Base-by-base conservation (phyloP, 495 filamentous ascomycete species). In the Talaromyces stipitatus region DNA sequence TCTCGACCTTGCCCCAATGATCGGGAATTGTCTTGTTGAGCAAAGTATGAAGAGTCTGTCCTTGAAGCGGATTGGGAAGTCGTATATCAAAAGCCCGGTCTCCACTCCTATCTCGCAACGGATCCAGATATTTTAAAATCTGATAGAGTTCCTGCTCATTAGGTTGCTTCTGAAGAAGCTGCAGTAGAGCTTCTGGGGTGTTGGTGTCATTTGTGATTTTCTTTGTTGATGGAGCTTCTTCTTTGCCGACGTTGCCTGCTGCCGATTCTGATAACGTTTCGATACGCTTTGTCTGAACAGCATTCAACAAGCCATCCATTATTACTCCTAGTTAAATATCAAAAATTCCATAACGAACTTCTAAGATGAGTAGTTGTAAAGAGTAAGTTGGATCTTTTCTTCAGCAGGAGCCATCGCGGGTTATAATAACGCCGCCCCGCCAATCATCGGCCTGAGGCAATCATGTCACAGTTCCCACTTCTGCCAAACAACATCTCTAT, bases 11-110 rank as follows among this genome's bases (percentile, higher is more conserved):
- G n/a, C 71, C 57, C 91, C 91, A 96, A 68, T 88, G 90, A 61
- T 89, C 85, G 4, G 88, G 86, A 5, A 92, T 74, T 36, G 85
- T 88, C 32, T 81, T 80, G 32, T 73, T 82, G 56, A 90, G 82
- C 61, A 96, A 70, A 9, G 77, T 67, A 64, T 86, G 84, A 48
- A 91, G 72, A 5, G 95, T 80, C 62, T 90, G 86, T 4, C 89
- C 80, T 52, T 82, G 72, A 60, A 79, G 70, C 2, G 90, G 83
- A 36, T 76, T 77, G 43, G 89, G 84, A n/a, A 72, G 67, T 57
- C 75, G 73, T 50, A 95, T 80, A 59, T 81, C 78, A 61, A 90
- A 84, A 14, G 64, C 65, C 33, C 66, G 57, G 3, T 66, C 56
- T 22, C 59, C 54, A 56, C 38, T 22, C 27, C 60, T 57, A 22